Evolutionary conservation across 768 basidiomycete species (phyloP), one percentile per base, ranked within the genome.

Genomic region (Mycena venus): DNA sequence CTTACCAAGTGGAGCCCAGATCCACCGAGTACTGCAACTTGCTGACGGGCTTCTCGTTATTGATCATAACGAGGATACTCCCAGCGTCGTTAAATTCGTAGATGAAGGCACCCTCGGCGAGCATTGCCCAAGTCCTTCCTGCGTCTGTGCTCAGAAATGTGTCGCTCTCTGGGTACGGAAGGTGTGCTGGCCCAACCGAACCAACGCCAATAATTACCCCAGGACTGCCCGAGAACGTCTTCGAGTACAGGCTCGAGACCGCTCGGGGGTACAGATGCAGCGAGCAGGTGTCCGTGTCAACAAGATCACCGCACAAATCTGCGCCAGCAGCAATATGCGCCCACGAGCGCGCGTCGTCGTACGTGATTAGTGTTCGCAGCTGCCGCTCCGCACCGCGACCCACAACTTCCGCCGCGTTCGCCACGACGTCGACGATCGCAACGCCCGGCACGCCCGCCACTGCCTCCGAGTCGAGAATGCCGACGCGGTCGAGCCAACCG

Each of bases 121-220:
- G 88, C 92, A 95, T 96, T 21, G 78, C 83, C 98, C 98, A 99
- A 4, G 91, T 90, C 10, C 96, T 77, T 1, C 98, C 98, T 0
- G 92, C 97, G 79, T 99, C 95, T 0, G 89, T 93, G 77, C 96
- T 97, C 69, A 99, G 81, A 86, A 98, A 99, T 0, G 97, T 99
- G 78, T 98, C 96, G 78, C 94, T 93, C 42, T 98, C 93, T 40
- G 93, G 91, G 78, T 98, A 99, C 0, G 90, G 84, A 17, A 85
- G 81, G 12, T 98, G 85, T 12, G 83, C 82, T 21, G 87, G 83
- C 4, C 97, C 97, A 38, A 97, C 88, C 0, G 92, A 94, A 7
- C 98, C 98, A 2, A 99, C 96, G 19, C 95, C 97, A 94, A 99
- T 96, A 34, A 95, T 92, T 73, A 96, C 89, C 0, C 98, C 98